Base-by-base conservation (phyloP, 2,329 filamentous ascomycete species). In the Nigrospora sphaerica region DNA sequence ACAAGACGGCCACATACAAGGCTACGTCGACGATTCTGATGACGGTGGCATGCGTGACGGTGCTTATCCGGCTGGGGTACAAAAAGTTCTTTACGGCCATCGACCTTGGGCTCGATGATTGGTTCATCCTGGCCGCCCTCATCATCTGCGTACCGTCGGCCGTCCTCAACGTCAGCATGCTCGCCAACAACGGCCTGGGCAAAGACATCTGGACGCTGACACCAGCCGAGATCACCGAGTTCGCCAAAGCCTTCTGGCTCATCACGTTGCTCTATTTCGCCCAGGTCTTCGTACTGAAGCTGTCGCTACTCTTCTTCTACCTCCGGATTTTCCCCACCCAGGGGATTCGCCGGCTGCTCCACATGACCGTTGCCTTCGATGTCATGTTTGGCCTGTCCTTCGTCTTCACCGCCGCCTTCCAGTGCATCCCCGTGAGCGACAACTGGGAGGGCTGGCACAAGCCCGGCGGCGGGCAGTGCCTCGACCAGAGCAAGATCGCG, bases 401-500 rank as follows among this genome's bases (percentile, higher is more conserved):
- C 45, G 42, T 53, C 14, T 34, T 62, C 11, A 49, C 55, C 4
- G 58, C 47, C 2, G 46, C 66, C 17, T 57, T 64, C 6, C 58
- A 66, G 39, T 66, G 65, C 46, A 52, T 50, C 31, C 66, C 66
- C 1, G 55, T 69, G 12, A 50, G 49, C 11, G 66, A 57, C 44
- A 61, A 62, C 51, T 72, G 69, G 69, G 60, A 55, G 7, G 52
- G 54, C 14, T 70, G 66, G 65, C 62, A 62, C 16, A 62, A 60
- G 2, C 58, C 64, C 45, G 55, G 58, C 39, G 46, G 50, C 4
- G 64, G 67, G 36, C n/a, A 49, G 31, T 49, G 54, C 45, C 19
- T 11, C 50, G 44, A 45, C 68, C 65, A 52, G 55, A 64, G 43
- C 53, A 65, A 41, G 48, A 64, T 65, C 32, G 61, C 57, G 14